Evolutionary conservation across 352 stramenopile genomes (phyloP), one percentile per base, ranked within the genome.

Genomic region (Pythium scleroteichum): DNA sequence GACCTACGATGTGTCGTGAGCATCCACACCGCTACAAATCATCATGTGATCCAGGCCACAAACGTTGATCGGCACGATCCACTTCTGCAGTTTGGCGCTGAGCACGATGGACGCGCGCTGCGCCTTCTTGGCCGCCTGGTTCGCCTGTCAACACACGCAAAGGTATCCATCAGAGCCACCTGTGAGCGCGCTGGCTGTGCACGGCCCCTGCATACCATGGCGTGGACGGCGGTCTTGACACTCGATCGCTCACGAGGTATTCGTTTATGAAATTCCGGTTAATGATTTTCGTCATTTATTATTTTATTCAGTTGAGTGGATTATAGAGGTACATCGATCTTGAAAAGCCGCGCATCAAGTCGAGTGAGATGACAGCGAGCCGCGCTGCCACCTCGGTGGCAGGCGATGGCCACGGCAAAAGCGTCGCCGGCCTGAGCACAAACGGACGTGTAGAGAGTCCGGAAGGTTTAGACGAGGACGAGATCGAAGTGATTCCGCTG

Each of bases 71-170:
- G 84, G 76, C 27, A 90, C 39, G 59, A 95, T 95, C 73, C 76
- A 92, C 62, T 84, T 71, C 68, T 92, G 78, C 50, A 95, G 76
- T 10, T 75, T 76, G 20, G 78, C 68, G 50, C 83, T 90, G 52
- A 95, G 76, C 53, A 78, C 85, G 19, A 73, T 72, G 48, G 84
- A 86, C 47, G 80, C 69, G 40, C 73, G 72, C 58, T 93, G 75
- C 24, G 86, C 86, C 67, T 94, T 95, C 72, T 95, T 95, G 16
- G 82, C 82, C 39, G 86, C 79, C 56, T 95, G 86, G 39, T 93
- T 93, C 33, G 86, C 86, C 86, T 95, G 54, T 24, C 4, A 12
- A 49, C 2, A 56, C 48, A 26, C n/a, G 40, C 10, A 27, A 17
- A 19, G 24, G 12, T 50, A 14, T 16, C 23, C 7, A 16, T 19